phyloP scores from a whole-genome alignment of 257 asterid species.

The Mitragyna speciosa region DNA sequence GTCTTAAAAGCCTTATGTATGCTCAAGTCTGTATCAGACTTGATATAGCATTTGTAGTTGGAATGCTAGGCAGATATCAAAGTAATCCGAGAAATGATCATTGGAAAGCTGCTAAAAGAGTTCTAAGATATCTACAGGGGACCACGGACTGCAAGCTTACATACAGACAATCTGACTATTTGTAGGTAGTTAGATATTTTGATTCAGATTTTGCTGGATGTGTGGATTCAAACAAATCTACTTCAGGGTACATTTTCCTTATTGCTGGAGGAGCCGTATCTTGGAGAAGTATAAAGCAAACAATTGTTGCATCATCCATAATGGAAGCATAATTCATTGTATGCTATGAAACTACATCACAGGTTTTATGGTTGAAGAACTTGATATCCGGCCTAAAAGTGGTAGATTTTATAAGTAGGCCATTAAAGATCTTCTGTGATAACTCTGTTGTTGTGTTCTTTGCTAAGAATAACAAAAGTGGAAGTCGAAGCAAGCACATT shows the following conservation, averaged over 20 bases:
- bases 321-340: neutral
- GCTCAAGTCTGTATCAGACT: neutral
- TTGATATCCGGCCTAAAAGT: too few relatives aligned
- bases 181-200: neutral
- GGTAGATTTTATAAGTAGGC: too few relatives aligned
- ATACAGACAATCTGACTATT: neutral
- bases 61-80: neutral
- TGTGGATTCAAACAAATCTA: neutral
- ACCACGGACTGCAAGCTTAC: too few relatives aligned
- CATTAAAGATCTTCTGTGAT: too few relatives aligned
- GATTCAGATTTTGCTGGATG: too few relatives aligned
- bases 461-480: too few relatives aligned
- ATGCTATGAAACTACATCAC: neutral
- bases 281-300: neutral
- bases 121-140: too few relatives aligned
- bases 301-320: neutral
- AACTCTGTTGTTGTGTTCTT: too few relatives aligned
- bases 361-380: too few relatives aligned
- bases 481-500: neutral
- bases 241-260: neutral
- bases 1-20: neutral
- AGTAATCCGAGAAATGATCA: neutral
- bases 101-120: too few relatives aligned
- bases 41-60: neutral
- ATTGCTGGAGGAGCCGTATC: neutral